Conservation (phyloP, 495 filamentous ascomycete genomes). For the Aspergillus cristatus region DNA sequence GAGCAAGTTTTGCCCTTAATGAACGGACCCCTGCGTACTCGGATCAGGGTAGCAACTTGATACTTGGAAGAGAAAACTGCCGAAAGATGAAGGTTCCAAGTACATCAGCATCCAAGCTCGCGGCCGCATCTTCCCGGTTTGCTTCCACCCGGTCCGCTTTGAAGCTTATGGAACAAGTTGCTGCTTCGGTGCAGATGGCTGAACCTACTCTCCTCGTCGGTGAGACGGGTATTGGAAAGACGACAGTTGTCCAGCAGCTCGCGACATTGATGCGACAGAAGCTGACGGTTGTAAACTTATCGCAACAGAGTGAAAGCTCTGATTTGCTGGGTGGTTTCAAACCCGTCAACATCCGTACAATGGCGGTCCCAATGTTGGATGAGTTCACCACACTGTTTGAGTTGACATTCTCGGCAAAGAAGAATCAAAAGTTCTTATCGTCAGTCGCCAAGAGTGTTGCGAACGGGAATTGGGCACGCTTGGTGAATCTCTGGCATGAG, state of each 20-base stretch:
- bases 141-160: constrained; percentile 37
- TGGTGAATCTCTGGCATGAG: constrained; percentile 80
- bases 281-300: constrained; percentile 84
- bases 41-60: constrained; percentile 47
- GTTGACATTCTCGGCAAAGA: constrained; percentile 71
- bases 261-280: constrained; percentile 72
- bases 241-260: constrained; percentile 86
- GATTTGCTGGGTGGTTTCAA: constrained; percentile 95
- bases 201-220: constrained; percentile 92
- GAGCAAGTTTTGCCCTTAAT: constrained; percentile 59
- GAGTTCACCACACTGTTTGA: constrained; percentile 86
- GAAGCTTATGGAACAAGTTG: constrained; percentile 67
- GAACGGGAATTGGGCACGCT: constrained; percentile 73
- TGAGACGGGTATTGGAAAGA: constrained; percentile 98
- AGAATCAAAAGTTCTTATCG: constrained; percentile 78
- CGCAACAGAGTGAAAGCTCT: constrained; percentile 91
- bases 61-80: constrained; percentile 56
- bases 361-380: constrained; percentile 85
- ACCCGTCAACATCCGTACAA: constrained; percentile 78
- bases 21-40: constrained; percentile 57
- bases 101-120: constrained; percentile 23
- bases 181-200: constrained; percentile 65
- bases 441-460: constrained; percentile 68
- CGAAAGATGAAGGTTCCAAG: constrained; percentile 34
- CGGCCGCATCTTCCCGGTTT: constrained; percentile 32